A percentile compares a stretch with the other conserved stretches of the same genome.
Conservation (phyloP, 495 filamentous ascomycete species). For the Durotheca rogersii region DNA sequence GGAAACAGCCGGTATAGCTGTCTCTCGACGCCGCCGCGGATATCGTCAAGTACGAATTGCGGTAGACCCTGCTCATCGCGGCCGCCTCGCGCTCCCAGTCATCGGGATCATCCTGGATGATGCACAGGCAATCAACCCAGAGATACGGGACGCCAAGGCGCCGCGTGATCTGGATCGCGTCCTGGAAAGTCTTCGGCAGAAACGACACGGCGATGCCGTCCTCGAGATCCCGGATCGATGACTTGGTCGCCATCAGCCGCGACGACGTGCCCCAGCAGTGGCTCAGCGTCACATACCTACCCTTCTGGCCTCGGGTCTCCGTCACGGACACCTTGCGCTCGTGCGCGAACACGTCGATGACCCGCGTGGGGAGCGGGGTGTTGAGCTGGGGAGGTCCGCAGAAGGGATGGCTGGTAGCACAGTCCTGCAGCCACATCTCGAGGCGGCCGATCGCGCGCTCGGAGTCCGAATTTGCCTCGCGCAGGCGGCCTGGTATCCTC, state of each 20-base stretch:
- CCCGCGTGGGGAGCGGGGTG: conserved; percentile 4
- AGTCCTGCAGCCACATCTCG: conserved; percentile 15
- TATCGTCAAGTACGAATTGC: conserved; percentile 30
- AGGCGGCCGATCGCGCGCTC: conserved; percentile 9
- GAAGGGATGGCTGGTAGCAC: conserved; percentile 6
- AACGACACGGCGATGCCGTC: conserved; percentile 16
- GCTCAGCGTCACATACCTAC: conserved; percentile 16
- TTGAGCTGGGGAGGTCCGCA: conserved; percentile 11
- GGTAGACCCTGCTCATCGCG: conserved; percentile 34
- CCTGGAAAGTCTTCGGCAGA: conserved; percentile 22
- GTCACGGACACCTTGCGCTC: conserved; percentile 5
- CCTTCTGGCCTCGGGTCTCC: conserved; percentile 3
- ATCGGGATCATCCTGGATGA: conserved; percentile 35
- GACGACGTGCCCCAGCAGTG: conserved; percentile 21
- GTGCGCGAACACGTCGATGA: conserved; percentile 13
- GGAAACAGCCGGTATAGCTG: conserved; percentile 8
- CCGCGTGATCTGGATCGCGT: conserved; percentile 17
- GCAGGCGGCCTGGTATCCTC: conserved; percentile 11
- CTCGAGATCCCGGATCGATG: conserved; percentile 9
- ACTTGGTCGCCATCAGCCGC: conserved; percentile 14
- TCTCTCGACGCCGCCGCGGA: conserved; percentile 17
- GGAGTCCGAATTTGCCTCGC: conserved; percentile 12
- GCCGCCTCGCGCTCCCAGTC: conserved; percentile 36
- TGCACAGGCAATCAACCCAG: conserved; percentile 43
- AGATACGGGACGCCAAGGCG: conserved; percentile 32